Evolutionary conservation across 371 early-diverging fungal genomes (phyloP), one percentile per base, ranked within the genome.

Genomic region (Phascolomyces articulosus): DNA sequence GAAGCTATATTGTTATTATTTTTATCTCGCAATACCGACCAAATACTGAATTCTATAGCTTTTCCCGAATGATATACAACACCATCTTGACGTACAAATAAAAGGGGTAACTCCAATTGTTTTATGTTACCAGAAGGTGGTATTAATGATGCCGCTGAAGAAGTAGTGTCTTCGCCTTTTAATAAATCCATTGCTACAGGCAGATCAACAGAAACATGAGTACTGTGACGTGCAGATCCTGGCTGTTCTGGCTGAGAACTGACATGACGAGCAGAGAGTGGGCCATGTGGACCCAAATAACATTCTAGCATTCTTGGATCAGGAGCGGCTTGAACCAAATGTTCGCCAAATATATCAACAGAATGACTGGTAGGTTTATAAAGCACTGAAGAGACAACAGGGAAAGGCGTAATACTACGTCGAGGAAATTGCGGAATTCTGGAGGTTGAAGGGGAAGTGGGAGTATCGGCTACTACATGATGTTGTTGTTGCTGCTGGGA

Each of bases 201-300:
- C 1, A 73, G 60, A 13, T 79, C 67, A 18, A 74, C 63, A 24
- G 67, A 59, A 47, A 71, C 65, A 48, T 75, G 70, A 10, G 68
- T 56, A 23, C 41, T 75, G 59, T 71, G 71, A 62, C 71, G 71
- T 24, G 73, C 66, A 27, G 65, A 56, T 55, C 69, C 67, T 3
- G 71, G 63, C n/a, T 61, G 67, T n/a, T 56, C 61, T 20, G 60
- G 53, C 34, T 55, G 60, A 20, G 55, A 56, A 40, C 54, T 73
- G 69, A 59, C 68, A 67, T 20, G 72, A 28, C 65, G 60, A 21
- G 70, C 62, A 1, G 62, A 40, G 7, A 79, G 57, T 29, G 79
- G 74, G 2, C 79, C 79, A 62, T 73, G 68, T 13, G 74, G 61
- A 15, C 79, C 79, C 24, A 79, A 49, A 76, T 76, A 79, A 34